These are phyloP conservation scores for Penicillium argentinense DNA, from an alignment of 495 filamentous ascomycete species.

Conservation along the genomic window DNA sequence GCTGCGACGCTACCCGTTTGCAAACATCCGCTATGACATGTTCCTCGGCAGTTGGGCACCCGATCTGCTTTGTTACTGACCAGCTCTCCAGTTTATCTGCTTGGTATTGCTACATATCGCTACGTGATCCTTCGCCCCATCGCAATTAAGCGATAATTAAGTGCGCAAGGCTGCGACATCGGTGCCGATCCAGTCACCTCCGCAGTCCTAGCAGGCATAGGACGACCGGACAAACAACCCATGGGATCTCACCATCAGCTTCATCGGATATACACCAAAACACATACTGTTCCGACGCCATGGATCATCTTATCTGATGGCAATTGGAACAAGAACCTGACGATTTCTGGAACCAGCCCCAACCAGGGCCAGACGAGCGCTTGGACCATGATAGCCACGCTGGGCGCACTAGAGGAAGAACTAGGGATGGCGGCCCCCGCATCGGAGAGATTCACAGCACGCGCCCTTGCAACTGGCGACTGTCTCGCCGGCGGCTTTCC, in stretches of 20 bases:
- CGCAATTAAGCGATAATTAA: background rate
- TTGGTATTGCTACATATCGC: too few species aligned
- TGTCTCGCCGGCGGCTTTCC: too few species aligned
- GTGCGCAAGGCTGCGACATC: background rate
- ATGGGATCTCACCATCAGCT: background rate
- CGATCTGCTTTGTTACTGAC: background rate
- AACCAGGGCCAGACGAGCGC: too few species aligned
- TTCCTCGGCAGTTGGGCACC: too few species aligned
- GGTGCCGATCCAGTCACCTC: background rate
- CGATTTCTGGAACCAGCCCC: too few species aligned
- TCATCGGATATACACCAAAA: background rate
- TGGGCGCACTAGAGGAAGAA: background rate
- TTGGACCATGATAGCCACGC: background rate
- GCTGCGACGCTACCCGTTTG: background rate
- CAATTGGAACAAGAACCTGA: background rate
- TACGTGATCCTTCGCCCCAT: background rate
- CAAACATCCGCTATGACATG: background rate
- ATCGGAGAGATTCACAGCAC: too few species aligned
- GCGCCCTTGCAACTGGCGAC: too few species aligned
- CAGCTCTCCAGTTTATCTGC: too few species aligned
- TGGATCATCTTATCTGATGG: conserved; percentile 10
- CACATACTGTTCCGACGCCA: background rate
- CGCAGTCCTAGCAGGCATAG: background rate
- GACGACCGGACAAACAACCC: background rate
- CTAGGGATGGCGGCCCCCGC: too few species aligned